Evolutionary conservation across 2,329 filamentous ascomycete genomes (phyloP), one percentile per base, ranked within the genome.

Genomic region (Diaporthe ampelina): DNA sequence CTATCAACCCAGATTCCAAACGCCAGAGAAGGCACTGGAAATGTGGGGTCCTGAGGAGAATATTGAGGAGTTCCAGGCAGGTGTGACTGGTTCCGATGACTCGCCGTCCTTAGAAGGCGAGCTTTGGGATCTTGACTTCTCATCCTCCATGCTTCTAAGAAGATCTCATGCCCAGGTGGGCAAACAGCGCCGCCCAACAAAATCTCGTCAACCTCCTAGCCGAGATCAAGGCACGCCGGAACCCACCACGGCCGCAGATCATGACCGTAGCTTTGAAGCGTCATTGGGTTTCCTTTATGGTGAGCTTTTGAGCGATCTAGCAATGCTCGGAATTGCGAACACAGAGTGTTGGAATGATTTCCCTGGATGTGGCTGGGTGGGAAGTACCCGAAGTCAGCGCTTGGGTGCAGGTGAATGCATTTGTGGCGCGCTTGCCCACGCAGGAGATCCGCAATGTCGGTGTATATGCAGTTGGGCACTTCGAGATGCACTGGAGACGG

Each of bases 51-150:
- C 58, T 1, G 67, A 71, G 43, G 57, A 71, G 29, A 32, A 70
- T 4, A 37, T 65, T 2, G 65, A 61, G 3, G 48, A 61, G 26
- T 17, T 73, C 0, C 37, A 48, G 21, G 56, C 56, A 1, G 26
- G 56, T 17, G 57, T 71, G 40, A 70, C 29, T 3, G 67, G 72
- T 7, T 24, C 67, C 10, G 29, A 19, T 48, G 58, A 67, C 15
- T 35, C 50, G 8, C 57, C 37, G 0, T 59, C 29, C 1, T 43
- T 73, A 5, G 78, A 79, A 54, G 52, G 52, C 24, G 68, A 74
- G 37, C 76, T 79, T 19, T 78, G 76, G 77, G 56, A 63, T 7
- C 73, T 79, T 9, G 78, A 76, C 70, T 77, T 73, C 72, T 54
- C 73, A 45, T 79, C n/a, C 58, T 78, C 4, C 77, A 78, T 70